Percentiles rank a stretch among this genome's conserved stretches.
These are phyloP conservation scores for Neopestalotiopsis rosae DNA, from an alignment of 2,329 filamentous ascomycete genomes.

Conservation along the genomic window DNA sequence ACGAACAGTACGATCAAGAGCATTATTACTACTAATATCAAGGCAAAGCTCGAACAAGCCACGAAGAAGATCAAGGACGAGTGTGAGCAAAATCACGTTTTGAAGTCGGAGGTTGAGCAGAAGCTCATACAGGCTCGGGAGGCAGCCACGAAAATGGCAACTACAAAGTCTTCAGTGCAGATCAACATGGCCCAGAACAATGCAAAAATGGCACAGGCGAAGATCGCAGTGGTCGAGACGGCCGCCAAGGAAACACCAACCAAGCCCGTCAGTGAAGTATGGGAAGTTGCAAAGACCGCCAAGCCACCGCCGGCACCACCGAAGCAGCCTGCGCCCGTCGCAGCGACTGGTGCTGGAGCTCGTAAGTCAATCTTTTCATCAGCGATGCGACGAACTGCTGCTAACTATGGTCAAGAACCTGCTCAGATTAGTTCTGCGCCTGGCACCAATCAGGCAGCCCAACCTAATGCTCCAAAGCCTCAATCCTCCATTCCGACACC, in stretches of 20 bases:
- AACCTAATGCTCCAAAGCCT: conserved; percentile 24
- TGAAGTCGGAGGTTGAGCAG: conserved; percentile 55
- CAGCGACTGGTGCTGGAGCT: conserved; percentile 8
- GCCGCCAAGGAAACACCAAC: conserved; percentile 87
- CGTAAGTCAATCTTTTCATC: conserved; percentile 8
- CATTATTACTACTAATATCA: conserved; percentile 67
- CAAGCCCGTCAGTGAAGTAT: conserved; percentile 84
- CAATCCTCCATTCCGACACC: conserved; percentile 13
- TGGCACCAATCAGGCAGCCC: conserved; percentile 22
- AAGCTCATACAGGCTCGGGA: conserved; percentile 61
- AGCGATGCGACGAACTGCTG: neutral
- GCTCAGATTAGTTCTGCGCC: conserved; percentile 15
- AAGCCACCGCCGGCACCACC: conserved; percentile 49
- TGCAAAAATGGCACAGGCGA: conserved; percentile 67
- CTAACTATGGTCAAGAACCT: conserved; percentile 25
- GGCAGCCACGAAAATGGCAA: conserved; percentile 72
- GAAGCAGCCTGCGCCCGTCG: conserved; percentile 28
- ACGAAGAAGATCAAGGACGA: conserved; percentile 65
- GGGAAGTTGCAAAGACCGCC: conserved; percentile 76
- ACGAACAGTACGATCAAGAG: conserved; percentile 62
- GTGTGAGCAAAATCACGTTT: conserved; percentile 44
- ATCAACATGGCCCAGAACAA: conserved; percentile 82
- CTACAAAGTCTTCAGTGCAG: conserved; percentile 76
- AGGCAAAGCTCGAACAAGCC: conserved; percentile 71
- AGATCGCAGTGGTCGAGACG: conserved; percentile 78